These are phyloP conservation scores for Raddia distichophylla DNA, from an alignment of 176 grass and related monocot species.

Conservation along the genomic window DNA sequence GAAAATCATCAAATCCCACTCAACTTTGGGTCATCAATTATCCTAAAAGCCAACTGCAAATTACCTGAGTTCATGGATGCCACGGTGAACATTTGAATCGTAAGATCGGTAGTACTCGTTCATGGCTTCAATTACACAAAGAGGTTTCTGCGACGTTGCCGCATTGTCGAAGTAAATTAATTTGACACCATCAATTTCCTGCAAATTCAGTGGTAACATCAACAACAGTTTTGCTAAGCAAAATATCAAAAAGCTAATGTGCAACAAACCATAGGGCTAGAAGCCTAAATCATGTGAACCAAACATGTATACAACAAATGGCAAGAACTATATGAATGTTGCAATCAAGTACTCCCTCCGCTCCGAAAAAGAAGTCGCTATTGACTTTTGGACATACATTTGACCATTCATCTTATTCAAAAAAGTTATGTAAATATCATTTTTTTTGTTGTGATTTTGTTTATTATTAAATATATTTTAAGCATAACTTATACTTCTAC, in stretches of 20 bases:
- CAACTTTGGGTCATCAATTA: no score
- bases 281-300: neutral
- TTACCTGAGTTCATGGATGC: constrained; percentile 85
- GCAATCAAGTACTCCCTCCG: neutral
- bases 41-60: neutral
- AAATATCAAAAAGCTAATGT: neutral
- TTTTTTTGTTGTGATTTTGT: no score
- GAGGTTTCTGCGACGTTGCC: constrained; percentile 90
- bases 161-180: constrained; percentile 61
- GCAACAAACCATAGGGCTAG: neutral
- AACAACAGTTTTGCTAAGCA: neutral
- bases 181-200: constrained; percentile 72
- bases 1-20: no score
- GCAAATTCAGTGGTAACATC: constrained; percentile 33
- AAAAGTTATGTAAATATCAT: no score
- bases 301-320: no score
- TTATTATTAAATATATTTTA: no score
- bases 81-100: constrained; percentile 94
- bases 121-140: constrained; percentile 64
- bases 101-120: constrained; percentile 75
- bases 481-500: no score
- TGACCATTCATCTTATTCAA: no score
- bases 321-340: neutral
- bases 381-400: no score
- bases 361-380: no score